These are phyloP conservation scores for Omphalea diandra DNA, from an alignment of 441 rosid genomes.

Conservation along the genomic window DNA sequence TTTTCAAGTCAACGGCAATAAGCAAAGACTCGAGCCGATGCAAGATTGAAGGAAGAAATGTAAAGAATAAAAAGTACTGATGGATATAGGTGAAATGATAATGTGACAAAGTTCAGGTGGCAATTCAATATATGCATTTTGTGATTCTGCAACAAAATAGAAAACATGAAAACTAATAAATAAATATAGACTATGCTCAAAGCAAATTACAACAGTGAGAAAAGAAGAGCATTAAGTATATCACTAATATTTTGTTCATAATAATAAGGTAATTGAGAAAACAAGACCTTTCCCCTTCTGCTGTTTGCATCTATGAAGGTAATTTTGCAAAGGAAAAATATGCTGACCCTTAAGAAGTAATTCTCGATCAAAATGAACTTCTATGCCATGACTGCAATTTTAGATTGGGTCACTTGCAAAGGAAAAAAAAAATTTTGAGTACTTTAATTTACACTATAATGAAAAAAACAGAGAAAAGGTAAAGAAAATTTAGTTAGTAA, in stretches of 20 bases:
- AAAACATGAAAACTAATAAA: conserved; percentile 3
- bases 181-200: not conserved
- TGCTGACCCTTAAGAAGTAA: conserved; percentile 53
- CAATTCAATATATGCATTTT: conserved; percentile 55
- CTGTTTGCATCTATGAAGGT: conserved; percentile 38
- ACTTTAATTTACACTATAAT: conserved; percentile 2
- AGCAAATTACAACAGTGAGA: not conserved
- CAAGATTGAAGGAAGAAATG: conserved; percentile 77
- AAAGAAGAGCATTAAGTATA: not conserved
- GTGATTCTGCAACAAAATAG: conserved; percentile 47
- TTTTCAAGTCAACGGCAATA: conserved; percentile 64
- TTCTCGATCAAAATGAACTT: conserved; percentile 38
- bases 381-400: conserved; percentile 55
- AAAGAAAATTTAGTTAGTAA: not conserved
- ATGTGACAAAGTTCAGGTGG: conserved; percentile 87
- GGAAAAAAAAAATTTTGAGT: too few relatives aligned
- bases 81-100: conserved; percentile 63
- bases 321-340: conserved; percentile 55
- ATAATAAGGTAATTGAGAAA: not conserved
- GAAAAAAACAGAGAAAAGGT: not conserved
- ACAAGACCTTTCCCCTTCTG: conserved; percentile 56
- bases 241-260: not conserved
- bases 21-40: conserved; percentile 79
- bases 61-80: conserved; percentile 67
- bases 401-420: conserved; percentile 1